Evolutionary conservation across 257 asterid species (phyloP).

Genomic region (Nicotiana obtusifolia): DNA sequence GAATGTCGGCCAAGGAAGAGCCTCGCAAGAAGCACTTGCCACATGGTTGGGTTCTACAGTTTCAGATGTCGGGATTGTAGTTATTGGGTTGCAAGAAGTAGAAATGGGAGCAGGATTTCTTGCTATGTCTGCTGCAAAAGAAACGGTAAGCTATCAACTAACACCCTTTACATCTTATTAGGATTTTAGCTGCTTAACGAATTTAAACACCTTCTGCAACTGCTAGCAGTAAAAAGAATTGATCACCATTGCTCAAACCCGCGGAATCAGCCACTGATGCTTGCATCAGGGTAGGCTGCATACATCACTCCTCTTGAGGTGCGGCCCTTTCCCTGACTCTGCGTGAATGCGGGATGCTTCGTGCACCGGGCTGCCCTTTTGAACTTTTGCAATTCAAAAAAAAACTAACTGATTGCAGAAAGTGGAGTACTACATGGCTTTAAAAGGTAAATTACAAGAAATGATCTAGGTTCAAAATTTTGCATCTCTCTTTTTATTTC

Average conservation of each 20-base stretch:
- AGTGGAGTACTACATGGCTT: background rate
- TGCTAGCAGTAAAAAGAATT: background rate
- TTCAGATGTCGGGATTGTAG: constrained; percentile 74
- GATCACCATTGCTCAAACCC: background rate
- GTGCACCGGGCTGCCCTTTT: background rate
- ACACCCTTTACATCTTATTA: background rate
- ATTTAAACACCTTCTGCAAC: background rate
- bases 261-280: too few species aligned
- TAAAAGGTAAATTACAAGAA: background rate
- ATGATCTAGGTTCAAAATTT: background rate
- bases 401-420: background rate
- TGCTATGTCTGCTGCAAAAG: constrained; percentile 99
- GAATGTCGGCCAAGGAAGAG: constrained; percentile 99
- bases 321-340: too few species aligned
- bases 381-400: background rate
- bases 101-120: constrained; percentile 99
- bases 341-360: too few species aligned
- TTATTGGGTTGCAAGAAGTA: constrained; percentile 93
- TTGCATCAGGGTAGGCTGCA: too few species aligned
- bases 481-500: background rate
- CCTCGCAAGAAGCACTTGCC: constrained; percentile 79
- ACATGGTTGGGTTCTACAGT: constrained; percentile 80
- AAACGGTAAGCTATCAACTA: constrained; percentile 56
- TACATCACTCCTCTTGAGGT: too few species aligned
- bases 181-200: background rate